These are phyloP conservation scores for Fusarium liriodendri DNA, from an alignment of 2,329 filamentous ascomycete genomes.

Conservation along the genomic window DNA sequence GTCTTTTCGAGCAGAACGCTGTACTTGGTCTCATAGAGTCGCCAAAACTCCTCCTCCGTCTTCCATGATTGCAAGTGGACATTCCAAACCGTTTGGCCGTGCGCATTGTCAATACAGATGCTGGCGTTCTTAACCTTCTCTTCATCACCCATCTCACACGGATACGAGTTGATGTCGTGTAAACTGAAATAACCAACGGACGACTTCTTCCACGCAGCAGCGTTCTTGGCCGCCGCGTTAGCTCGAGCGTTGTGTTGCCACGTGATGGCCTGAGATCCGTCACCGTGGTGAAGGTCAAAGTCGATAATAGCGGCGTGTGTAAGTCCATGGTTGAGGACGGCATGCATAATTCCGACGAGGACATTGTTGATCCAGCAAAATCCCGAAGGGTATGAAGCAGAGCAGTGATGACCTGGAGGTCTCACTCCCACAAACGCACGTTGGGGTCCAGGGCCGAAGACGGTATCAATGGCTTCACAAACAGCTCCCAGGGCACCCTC, in stretches of 20 bases:
- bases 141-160: conserved; percentile 92
- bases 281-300: conserved; percentile 91
- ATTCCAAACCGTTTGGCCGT: conserved; percentile 96
- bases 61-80: conserved; percentile 92
- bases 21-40: conserved; percentile 85
- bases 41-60: conserved; percentile 87
- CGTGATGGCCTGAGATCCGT: conserved; percentile 94
- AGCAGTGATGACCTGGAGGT: conserved; percentile 96
- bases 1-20: conserved; percentile 82
- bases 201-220: conserved; percentile 81
- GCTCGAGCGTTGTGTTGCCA: conserved; percentile 89
- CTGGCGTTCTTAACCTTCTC: conserved; percentile 96
- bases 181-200: conserved; percentile 96
- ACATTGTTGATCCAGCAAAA: conserved; percentile 99
- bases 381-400: conserved; percentile 86
- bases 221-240: conserved; percentile 72
- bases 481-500: conserved; percentile 93
- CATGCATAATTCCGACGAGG: conserved; percentile 95
- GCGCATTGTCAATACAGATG: conserved; percentile 92
- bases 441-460: conserved; percentile 75
- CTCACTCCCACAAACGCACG: conserved; percentile 93
- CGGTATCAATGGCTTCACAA: conserved; percentile 89
- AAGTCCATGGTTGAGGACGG: conserved; percentile 82
- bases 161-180: conserved; percentile 98
- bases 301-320: conserved; percentile 96